Percentiles rank a stretch among this genome's conserved stretches.
phyloP scores from a whole-genome alignment of 805 yeast genomes.

The Hemisphaericaspora nanyangensis region DNA sequence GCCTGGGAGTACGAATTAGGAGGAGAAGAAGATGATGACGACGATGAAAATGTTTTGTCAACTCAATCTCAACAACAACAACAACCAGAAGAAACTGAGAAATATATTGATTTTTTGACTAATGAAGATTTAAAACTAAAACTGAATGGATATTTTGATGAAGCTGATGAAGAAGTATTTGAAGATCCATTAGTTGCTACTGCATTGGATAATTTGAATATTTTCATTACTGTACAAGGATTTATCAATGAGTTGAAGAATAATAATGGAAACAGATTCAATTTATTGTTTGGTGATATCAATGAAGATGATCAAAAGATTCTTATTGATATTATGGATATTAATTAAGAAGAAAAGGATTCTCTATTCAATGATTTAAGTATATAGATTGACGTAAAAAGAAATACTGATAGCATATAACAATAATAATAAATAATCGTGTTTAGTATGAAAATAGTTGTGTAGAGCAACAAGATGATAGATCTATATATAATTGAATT shows the following conservation, averaged over 20 bases:
- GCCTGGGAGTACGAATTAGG: constrained; percentile 5
- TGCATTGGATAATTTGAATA: constrained; percentile 52
- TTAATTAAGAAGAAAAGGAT: too few species aligned
- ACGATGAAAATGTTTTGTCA: not conserved
- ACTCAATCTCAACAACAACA: too few species aligned
- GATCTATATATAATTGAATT: too few species aligned
- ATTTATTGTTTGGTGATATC: constrained; percentile 6
- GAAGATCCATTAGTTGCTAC: constrained; percentile 76
- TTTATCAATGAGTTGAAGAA: constrained; percentile 3
- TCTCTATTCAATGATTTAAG: too few species aligned
- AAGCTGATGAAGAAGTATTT: constrained; percentile 64
- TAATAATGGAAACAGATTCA: constrained; percentile 1
- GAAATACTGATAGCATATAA: too few species aligned
- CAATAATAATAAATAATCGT: too few species aligned
- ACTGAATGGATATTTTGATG: constrained; percentile 27
- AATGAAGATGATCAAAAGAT: constrained; percentile 6
- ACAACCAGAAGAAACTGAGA: constrained; percentile 9
- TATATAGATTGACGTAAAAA: too few species aligned
- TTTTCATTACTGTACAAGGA: constrained; percentile 2
- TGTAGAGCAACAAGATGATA: too few species aligned
- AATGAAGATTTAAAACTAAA: constrained; percentile 14
- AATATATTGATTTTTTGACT: constrained; percentile 22
- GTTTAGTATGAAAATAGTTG: too few species aligned
- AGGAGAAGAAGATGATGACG: constrained; percentile 5
- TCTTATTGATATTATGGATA: constrained; percentile 7